A percentile compares a stretch with the other conserved stretches of the same genome.
Evolutionary conservation across 768 basidiomycete species (phyloP).

Genomic region (Trametes meyenii): DNA sequence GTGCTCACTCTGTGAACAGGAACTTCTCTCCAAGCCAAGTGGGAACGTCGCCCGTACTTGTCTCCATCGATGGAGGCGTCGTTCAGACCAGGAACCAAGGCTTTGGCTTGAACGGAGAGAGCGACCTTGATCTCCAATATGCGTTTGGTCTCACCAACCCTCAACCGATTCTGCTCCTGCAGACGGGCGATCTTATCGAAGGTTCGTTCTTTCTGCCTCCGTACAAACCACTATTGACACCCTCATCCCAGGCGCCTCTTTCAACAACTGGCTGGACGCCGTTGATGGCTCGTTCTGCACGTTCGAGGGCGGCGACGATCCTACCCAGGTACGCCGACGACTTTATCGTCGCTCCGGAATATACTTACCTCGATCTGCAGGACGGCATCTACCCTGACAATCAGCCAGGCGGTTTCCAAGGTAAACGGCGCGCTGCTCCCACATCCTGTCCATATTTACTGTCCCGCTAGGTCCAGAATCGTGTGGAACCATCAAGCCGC

Average conservation of each 20-base stretch:
- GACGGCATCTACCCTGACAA: slow-evolving; percentile 49
- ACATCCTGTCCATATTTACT: background rate
- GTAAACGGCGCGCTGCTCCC: slow-evolving; percentile 23
- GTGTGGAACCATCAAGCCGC: slow-evolving; percentile 41
- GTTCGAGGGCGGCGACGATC: slow-evolving; percentile 49
- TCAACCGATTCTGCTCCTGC: slow-evolving; percentile 25
- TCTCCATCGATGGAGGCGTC: slow-evolving; percentile 41
- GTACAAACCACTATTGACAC: background rate
- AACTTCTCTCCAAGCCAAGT: slow-evolving; percentile 46
- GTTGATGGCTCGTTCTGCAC: slow-evolving; percentile 47
- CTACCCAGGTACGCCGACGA: slow-evolving; percentile 21
- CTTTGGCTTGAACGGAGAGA: slow-evolving; percentile 62
- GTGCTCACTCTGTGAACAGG: background rate
- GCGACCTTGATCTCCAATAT: slow-evolving; percentile 74
- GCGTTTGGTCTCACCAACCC: slow-evolving; percentile 49
- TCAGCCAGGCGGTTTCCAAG: slow-evolving; percentile 39
- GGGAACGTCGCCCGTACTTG: slow-evolving; percentile 41
- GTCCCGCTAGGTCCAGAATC: slow-evolving; percentile 33
- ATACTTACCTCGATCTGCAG: slow-evolving; percentile 6
- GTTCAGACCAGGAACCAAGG: slow-evolving; percentile 46
- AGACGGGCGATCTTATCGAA: slow-evolving; percentile 28
- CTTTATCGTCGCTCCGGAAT: background rate
- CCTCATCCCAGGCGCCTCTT: slow-evolving; percentile 40
- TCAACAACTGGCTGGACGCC: slow-evolving; percentile 51
- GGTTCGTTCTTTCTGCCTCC: background rate